Evolutionary conservation across 2,329 filamentous ascomycete species (phyloP), one percentile per base, ranked within the genome.

Genomic region (Calonectria hongkongensis): DNA sequence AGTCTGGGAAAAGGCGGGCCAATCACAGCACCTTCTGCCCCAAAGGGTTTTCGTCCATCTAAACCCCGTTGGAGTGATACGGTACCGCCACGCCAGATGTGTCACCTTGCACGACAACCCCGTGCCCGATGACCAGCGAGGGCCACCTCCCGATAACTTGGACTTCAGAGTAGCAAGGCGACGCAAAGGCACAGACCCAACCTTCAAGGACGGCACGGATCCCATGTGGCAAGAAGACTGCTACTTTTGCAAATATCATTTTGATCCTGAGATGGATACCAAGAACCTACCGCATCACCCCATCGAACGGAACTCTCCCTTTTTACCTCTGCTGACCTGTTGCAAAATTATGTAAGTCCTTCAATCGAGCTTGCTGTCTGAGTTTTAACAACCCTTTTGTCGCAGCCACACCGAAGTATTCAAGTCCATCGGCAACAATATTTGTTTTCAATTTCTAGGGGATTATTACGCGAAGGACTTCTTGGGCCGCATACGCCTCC

Each of bases 221-320:
- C 65, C 28, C 15, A 68, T 45, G 65, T 68, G 51, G 65, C 58
- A 68, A 13, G 51, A 68, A 7, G 65, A 68, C 45, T 68, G 65
- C 21, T 68, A 68, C 21, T 45, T 58, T 60, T 68, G 65, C 33
- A 39, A 47, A 18, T 13, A 48, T 1, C 36, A 33, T 6, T 68
- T 60, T n/a, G 65, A 68, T 8, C 39, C 39, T 21, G 21, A 25
- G 41, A 58, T 68, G 41, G 65, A 68, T 39, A 2, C 21, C 1
- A 36, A 30, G 12, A 68, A 68, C n/a, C 39, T 60, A 12, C 65
- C 65, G 16, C 28, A 21, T 10, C 36, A 27, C 4, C 65, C 65
- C 9, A 25, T 68, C 6, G 65, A 60, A 48, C 41, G 33, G 10
- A 21, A 68, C 18, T 50, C 62, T 30, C 28, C 65, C 1, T 68